phyloP scores from a whole-genome alignment of 2,329 filamentous ascomycete species.

The Gnomoniopsis smithogilvyi region DNA sequence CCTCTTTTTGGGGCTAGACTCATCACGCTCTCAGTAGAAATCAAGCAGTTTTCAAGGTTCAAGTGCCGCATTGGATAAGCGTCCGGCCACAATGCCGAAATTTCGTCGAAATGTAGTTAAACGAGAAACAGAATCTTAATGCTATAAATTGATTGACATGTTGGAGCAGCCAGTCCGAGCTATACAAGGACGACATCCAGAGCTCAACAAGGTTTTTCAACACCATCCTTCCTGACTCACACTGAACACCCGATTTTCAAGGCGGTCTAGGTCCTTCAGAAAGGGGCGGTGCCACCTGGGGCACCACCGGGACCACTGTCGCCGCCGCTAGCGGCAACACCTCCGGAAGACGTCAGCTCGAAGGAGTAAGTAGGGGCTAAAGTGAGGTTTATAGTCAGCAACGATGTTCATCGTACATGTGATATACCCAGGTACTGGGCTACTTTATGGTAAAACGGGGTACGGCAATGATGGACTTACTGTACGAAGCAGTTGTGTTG shows the following conservation, averaged over 20 bases:
- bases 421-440: not conserved
- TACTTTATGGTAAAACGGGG: not conserved
- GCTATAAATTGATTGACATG: too few relatives aligned
- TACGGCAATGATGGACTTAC: not conserved
- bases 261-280: not conserved
- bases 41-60: too few relatives aligned
- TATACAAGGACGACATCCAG: too few relatives aligned
- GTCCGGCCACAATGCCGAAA: too few relatives aligned
- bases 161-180: too few relatives aligned
- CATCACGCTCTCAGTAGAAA: too few relatives aligned
- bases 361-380: slow-evolving; percentile 13
- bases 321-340: not conserved
- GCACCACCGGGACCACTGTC: not conserved
- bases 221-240: not conserved
- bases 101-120: too few relatives aligned
- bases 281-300: not conserved
- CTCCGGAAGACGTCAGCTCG: slow-evolving; percentile 2
- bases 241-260: not conserved
- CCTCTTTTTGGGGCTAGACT: too few relatives aligned
- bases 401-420: not conserved
- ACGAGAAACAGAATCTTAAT: too few relatives aligned
- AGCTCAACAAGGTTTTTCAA: too few relatives aligned
- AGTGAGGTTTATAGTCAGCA: not conserved
- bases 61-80: too few relatives aligned
- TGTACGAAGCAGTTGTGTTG: slow-evolving; percentile 32